Evolutionary conservation across 169 alveolate genomes (phyloP).

Genomic region (Eimeria falciformis): DNA sequence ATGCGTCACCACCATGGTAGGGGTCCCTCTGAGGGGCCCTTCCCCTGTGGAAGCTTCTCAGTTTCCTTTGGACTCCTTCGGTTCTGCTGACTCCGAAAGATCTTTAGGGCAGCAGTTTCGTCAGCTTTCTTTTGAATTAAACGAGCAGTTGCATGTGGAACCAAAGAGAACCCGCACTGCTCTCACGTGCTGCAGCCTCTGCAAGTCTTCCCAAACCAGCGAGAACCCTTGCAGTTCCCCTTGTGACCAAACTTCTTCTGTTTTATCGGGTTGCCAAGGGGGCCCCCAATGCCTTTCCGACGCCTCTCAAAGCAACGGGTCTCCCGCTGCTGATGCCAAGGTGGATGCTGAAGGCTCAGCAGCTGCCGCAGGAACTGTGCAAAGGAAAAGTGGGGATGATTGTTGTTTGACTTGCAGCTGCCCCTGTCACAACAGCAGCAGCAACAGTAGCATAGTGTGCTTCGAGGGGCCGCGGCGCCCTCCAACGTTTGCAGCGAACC

Average conservation of each 20-base stretch:
- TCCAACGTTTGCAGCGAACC: constrained; percentile 62
- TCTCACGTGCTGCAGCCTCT: constrained; percentile 50
- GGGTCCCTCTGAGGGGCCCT: neutral
- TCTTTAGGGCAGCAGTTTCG: constrained; percentile 12
- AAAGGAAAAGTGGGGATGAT: neutral
- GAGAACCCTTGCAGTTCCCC: neutral
- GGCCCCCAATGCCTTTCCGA: neutral
- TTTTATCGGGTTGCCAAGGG: constrained; percentile 1
- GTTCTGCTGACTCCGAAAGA: neutral
- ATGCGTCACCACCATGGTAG: too few species aligned
- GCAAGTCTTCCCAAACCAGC: constrained; percentile 21
- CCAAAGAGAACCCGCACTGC: constrained; percentile 43
- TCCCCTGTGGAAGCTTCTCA: neutral
- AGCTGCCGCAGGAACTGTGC: constrained; percentile 2
- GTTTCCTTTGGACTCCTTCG: neutral
- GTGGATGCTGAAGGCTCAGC: neutral
- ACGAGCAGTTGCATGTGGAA: constrained; percentile 39
- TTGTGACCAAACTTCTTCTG: neutral
- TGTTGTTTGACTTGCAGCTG: constrained; percentile 54
- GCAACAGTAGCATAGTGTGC: constrained; percentile 58
- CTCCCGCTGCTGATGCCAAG: constrained; percentile 21
- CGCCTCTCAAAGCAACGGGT: neutral
- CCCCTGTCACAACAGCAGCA: constrained; percentile 61
- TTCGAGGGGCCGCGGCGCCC: constrained; percentile 74
- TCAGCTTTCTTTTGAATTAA: constrained; percentile 46